These are phyloP conservation scores for Boletus rufocinnamomeus DNA, from an alignment of 768 basidiomycete species.

Conservation along the genomic window DNA sequence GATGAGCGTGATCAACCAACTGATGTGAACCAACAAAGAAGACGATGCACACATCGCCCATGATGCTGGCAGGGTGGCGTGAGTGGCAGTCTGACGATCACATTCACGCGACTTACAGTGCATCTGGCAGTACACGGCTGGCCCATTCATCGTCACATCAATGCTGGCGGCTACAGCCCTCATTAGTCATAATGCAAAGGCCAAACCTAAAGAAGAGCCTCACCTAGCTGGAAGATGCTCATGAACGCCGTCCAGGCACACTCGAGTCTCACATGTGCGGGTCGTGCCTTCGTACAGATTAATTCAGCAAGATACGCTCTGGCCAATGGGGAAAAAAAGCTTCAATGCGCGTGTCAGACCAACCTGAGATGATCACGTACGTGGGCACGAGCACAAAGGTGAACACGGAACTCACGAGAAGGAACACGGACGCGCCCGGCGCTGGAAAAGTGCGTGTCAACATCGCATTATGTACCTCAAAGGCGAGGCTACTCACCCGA, in stretches of 20 bases:
- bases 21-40: slow-evolving; percentile 46
- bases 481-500: slow-evolving; percentile 36
- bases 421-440: slow-evolving; percentile 49
- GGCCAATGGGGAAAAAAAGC: too few species aligned
- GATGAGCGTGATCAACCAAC: slow-evolving; percentile 50
- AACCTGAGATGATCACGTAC: slow-evolving; percentile 28
- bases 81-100: slow-evolving; percentile 5
- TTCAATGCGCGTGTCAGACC: neutral
- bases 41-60: slow-evolving; percentile 51
- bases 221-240: slow-evolving; percentile 53
- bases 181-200: neutral
- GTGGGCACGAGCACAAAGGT: slow-evolving; percentile 32
- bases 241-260: slow-evolving; percentile 56
- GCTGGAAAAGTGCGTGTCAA: slow-evolving; percentile 32
- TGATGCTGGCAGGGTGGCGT: slow-evolving; percentile 30
- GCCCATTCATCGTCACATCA: slow-evolving; percentile 46
- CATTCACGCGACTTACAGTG: slow-evolving; percentile 34
- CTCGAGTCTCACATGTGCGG: slow-evolving; percentile 51
- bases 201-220: slow-evolving; percentile 11
- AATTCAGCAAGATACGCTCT: slow-evolving; percentile 40
- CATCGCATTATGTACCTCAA: neutral
- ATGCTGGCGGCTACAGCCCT: slow-evolving; percentile 48
- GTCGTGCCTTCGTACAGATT: slow-evolving; percentile 38
- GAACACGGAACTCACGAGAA: slow-evolving; percentile 48
- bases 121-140: slow-evolving; percentile 37